Evolutionary conservation across 176 grass and related monocot species (phyloP).

Genomic region (Aegilops tauschii): DNA sequence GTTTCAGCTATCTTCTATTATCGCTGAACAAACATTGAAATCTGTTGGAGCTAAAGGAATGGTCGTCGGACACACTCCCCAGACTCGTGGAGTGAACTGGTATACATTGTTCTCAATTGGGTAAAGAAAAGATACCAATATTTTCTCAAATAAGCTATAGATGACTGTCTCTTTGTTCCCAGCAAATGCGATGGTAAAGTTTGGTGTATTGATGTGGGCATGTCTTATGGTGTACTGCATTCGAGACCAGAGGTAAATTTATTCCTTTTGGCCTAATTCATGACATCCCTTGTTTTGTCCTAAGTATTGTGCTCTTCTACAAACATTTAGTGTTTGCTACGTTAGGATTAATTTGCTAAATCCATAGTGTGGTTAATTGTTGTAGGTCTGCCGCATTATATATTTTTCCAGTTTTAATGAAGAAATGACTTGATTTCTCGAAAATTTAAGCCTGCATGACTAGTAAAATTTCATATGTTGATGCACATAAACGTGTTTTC

Average conservation of each 20-base stretch:
- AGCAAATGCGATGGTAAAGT: slow-evolving; percentile 85
- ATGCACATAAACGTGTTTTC: neutral
- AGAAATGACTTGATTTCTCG: neutral
- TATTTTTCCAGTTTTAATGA: neutral
- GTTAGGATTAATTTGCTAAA: neutral
- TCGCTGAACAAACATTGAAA: slow-evolving; percentile 72
- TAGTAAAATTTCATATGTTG: neutral
- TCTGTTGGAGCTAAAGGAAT: slow-evolving; percentile 77
- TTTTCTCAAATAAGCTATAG: slow-evolving; percentile 1
- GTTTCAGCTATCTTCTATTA: slow-evolving; percentile 73
- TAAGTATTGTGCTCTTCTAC: slow-evolving; percentile 1
- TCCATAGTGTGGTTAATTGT: neutral
- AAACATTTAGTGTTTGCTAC: neutral
- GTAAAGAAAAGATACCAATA: neutral
- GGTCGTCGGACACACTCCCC: slow-evolving; percentile 93
- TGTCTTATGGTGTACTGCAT: slow-evolving; percentile 86
- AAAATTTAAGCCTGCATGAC: neutral
- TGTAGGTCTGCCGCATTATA: neutral
- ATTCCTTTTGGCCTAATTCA: neutral
- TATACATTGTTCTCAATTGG: slow-evolving; percentile 24
- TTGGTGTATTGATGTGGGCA: slow-evolving; percentile 95
- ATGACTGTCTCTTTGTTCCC: slow-evolving; percentile 16
- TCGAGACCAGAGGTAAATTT: slow-evolving; percentile 84
- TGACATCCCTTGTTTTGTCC: neutral
- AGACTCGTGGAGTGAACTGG: slow-evolving; percentile 76